Conservation (phyloP, 495 filamentous ascomycete genomes). For the Beverwykella pulmonaria region DNA sequence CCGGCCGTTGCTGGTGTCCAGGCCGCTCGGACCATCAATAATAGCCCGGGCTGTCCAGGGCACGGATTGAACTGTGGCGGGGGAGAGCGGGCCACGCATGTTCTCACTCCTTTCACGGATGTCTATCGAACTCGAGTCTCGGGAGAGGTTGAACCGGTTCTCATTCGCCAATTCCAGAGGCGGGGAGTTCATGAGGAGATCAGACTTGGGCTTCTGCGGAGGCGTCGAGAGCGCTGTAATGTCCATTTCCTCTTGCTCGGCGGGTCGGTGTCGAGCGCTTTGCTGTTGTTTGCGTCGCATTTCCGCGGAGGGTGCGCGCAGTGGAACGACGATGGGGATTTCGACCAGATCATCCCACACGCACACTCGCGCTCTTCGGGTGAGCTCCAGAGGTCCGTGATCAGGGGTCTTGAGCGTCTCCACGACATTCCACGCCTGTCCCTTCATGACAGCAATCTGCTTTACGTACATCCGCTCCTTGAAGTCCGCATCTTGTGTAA, state of each 20-base stretch:
- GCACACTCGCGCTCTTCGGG: conserved; percentile 83
- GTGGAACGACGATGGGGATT: conserved; percentile 87
- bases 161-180: conserved; percentile 72
- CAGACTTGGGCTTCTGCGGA: conserved; percentile 56
- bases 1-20: conserved; percentile 7
- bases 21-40: conserved; percentile 2
- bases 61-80: conserved; percentile 32
- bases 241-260: conserved; percentile 83
- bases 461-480: conserved; percentile 96
- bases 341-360: conserved; percentile 99
- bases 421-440: conserved; percentile 98
- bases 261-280: conserved; percentile 42
- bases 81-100: conserved; percentile 46
- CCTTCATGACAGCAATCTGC: conserved; percentile 98
- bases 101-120: conserved; percentile 46
- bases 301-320: conserved; percentile 75
- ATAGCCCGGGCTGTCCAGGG: conserved; percentile 43
- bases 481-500: conserved; percentile 91
- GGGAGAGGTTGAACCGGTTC: conserved; percentile 80
- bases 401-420: conserved; percentile 91
- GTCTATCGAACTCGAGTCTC: conserved; percentile 55
- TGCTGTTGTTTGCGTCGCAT: conserved; percentile 60
- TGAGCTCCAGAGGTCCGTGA: conserved; percentile 92
- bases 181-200: conserved; percentile 74
- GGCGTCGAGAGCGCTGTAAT: conserved; percentile 72